Percentiles rank a stretch among this genome's conserved stretches.
phyloP scores from a whole-genome alignment of 805 yeast genomes.

The Candida sonorensis region DNA sequence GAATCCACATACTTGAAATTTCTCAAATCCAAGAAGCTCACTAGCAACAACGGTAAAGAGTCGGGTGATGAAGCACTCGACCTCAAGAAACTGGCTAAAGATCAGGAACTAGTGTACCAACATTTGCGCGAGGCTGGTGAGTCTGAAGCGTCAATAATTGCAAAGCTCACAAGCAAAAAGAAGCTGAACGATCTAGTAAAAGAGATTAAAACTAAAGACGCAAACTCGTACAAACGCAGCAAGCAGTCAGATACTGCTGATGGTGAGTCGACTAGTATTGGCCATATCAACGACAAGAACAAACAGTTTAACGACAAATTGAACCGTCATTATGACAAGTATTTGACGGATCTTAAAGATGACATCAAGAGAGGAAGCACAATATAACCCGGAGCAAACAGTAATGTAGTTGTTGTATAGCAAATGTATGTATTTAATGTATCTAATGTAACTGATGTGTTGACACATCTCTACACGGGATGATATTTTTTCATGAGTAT shows the following conservation, averaged over 20 bases:
- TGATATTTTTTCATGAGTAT: no score
- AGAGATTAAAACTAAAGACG: constrained; percentile 29
- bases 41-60: no score
- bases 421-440: no score
- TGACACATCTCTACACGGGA: no score
- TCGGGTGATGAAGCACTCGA: no score
- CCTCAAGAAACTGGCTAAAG: constrained; percentile 29
- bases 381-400: constrained; percentile 1
- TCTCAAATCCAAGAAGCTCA: no score
- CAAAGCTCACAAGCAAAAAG: constrained; percentile 28
- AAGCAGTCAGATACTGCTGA: constrained; percentile 14
- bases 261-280: constrained; percentile 29
- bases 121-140: constrained; percentile 18
- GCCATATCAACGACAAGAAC: constrained; percentile 64
- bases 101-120: constrained; percentile 27
- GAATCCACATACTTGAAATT: constrained; percentile 52
- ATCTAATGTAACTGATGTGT: no score
- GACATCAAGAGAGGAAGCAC: constrained; percentile 18
- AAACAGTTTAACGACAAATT: constrained; percentile 67
- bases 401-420: no score
- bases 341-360: constrained; percentile 16
- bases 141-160: constrained; percentile 17
- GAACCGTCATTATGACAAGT: constrained; percentile 45
- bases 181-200: constrained; percentile 29
- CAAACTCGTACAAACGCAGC: no score